These are phyloP conservation scores for Kondoa subrosea DNA, from an alignment of 768 basidiomycete genomes.

Conservation along the genomic window DNA sequence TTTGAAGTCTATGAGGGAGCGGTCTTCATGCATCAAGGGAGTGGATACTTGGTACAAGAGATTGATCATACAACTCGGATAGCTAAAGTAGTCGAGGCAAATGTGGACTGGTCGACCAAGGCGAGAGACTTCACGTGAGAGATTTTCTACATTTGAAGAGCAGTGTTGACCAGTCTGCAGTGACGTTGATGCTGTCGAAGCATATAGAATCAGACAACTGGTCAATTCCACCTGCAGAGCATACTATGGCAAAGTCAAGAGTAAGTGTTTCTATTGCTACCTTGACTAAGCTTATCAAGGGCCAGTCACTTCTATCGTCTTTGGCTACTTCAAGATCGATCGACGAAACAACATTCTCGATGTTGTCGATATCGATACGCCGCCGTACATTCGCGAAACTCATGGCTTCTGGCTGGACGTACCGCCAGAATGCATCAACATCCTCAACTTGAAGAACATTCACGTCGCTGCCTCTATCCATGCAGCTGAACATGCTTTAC, in stretches of 20 bases:
- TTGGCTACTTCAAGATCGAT: constrained; percentile 61
- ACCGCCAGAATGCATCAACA: constrained; percentile 40
- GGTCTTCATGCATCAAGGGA: constrained; percentile 75
- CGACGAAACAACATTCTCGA: constrained; percentile 53
- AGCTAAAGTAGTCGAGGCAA: constrained; percentile 52
- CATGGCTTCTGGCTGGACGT: constrained; percentile 69
- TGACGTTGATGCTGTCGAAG: constrained; percentile 59
- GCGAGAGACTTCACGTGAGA: constrained; percentile 61
- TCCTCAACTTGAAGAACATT: constrained; percentile 44
- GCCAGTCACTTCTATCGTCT: constrained; percentile 51
- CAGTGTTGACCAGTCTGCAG: constrained; percentile 35
- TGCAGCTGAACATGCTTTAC: constrained; percentile 62
- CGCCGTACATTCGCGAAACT: constrained; percentile 55
- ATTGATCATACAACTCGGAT: constrained; percentile 60
- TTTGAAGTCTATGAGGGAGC: constrained; percentile 80
- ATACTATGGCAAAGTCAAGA: constrained; percentile 46
- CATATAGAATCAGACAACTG: constrained; percentile 54
- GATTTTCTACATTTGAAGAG: not conserved
- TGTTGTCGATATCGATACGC: constrained; percentile 56
- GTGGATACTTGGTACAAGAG: constrained; percentile 60
- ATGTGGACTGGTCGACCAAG: constrained; percentile 68
- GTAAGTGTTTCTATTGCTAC: constrained; percentile 7
- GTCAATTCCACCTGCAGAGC: constrained; percentile 42
- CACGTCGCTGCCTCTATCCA: constrained; percentile 67
- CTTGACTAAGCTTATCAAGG: constrained; percentile 31